Base-by-base conservation (phyloP, 2,329 filamentous ascomycete species). In the Calonectria pseudoturangicola region DNA sequence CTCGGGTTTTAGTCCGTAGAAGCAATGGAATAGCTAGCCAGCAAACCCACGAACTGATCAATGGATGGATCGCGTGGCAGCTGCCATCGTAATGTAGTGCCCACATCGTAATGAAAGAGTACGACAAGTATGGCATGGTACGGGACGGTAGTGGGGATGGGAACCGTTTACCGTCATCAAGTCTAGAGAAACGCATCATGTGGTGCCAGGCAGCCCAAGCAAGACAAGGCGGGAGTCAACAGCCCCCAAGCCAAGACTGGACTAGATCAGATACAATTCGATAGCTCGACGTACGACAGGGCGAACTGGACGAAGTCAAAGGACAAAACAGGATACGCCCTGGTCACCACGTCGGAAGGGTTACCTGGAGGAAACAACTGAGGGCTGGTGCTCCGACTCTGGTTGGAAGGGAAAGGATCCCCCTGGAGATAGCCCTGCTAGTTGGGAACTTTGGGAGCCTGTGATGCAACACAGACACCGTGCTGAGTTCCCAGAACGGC, bases 381-480 rank as follows among this genome's bases (percentile, higher is more conserved):
- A 71, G 69, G 63, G 64, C 65, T 48, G 58, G 21, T 51, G 58
- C 70, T 68, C 70, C 70, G 58, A 41, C 48, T 56, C 48, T 47
- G 66, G 48, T 63, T 71, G 64, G 65, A 28, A 65, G 41, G 58
- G 70, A 60, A 68, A 45, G 63, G 64, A 56, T 62, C 60, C 63
- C 50, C 67, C 30, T 43, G 63, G 39, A 47, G 27, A 66, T 39
- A 47, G 28, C 68, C 67, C 64, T 71, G 68, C 68, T 75, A 74
- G 75, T 33, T 50, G 78, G 71, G 75, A 79, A 76, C 76, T 77
- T 79, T 77, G 73, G 77, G 75, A 77, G 74, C 28, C 69, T 60
- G 63, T 75, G 74, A 79, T 79, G 77, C 76, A 75, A 79, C 77
- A 58, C 18, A 68, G 45, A 56, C 36, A 76, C 77, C 74, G 77